Evolutionary conservation across 192 early-diverging fungal species (phyloP).

Genomic region (Dispira parvispora): DNA sequence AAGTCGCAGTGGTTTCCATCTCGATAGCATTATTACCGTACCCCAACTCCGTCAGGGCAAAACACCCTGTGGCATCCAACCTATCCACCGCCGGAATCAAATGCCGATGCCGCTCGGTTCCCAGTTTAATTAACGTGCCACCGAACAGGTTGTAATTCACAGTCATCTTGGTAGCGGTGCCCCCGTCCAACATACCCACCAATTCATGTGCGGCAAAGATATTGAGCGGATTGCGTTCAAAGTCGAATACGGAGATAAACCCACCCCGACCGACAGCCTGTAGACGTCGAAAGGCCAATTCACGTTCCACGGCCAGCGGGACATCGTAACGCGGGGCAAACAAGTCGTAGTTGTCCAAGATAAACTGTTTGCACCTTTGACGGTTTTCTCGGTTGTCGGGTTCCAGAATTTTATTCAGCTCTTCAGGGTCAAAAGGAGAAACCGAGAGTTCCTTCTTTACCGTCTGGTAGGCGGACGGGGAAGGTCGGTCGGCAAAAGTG

Average conservation of each 20-base stretch:
- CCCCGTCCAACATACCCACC: conserved; percentile 52
- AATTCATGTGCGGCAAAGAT: conserved; percentile 56
- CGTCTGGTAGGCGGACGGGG: conserved; percentile 1
- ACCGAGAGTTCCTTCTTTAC: background rate
- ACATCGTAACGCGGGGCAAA: conserved; percentile 48
- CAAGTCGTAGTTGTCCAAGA: conserved; percentile 28
- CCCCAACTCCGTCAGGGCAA: conserved; percentile 60
- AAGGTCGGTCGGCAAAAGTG: background rate
- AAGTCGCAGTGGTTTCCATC: conserved; percentile 53
- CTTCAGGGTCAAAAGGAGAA: conserved; percentile 2
- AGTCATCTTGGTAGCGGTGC: conserved; percentile 51
- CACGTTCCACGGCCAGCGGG: conserved; percentile 37
- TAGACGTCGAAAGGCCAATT: conserved; percentile 41
- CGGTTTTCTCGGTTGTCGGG: conserved; percentile 40
- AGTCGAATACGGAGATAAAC: conserved; percentile 47
- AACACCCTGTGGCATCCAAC: conserved; percentile 50
- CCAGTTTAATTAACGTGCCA: conserved; percentile 51
- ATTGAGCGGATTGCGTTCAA: conserved; percentile 51
- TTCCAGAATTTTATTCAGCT: conserved; percentile 18
- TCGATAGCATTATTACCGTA: conserved; percentile 71
- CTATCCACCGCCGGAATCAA: conserved; percentile 43
- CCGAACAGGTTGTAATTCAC: conserved; percentile 54
- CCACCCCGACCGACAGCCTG: conserved; percentile 27
- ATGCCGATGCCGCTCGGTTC: conserved; percentile 51
- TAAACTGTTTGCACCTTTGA: conserved; percentile 27